Evolutionary conservation across 176 grass and related monocot genomes (phyloP).

Genomic region (Ensete ventricosum): DNA sequence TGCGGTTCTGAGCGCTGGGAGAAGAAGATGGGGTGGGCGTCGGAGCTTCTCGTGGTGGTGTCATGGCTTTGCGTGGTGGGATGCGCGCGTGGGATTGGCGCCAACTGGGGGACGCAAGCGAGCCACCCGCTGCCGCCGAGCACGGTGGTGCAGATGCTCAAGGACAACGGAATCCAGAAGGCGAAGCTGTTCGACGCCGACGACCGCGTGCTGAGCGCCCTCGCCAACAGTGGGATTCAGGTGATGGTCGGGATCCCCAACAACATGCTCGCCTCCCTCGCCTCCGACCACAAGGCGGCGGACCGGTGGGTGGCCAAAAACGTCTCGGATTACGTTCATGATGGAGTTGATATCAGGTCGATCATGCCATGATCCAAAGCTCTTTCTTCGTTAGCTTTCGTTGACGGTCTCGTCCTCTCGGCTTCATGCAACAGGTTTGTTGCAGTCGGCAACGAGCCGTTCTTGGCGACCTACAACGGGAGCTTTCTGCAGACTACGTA

Average conservation of each 20-base stretch:
- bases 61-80: neutral
- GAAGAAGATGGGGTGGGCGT: neutral
- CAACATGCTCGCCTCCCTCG: conserved; percentile 13
- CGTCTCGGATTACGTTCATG: conserved; percentile 5
- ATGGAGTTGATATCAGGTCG: conserved; percentile 20
- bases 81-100: conserved; percentile 2
- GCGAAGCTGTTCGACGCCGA: conserved; percentile 19
- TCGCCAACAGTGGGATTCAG: conserved; percentile 4
- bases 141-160: conserved; percentile 17
- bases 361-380: neutral
- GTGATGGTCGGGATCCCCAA: conserved; percentile 24
- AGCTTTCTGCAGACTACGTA: neutral
- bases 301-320: conserved; percentile 12
- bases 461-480: conserved; percentile 2
- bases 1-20: neutral
- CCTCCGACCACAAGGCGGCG: neutral
- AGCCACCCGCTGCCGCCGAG: conserved; percentile 20
- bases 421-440: conserved; percentile 5
- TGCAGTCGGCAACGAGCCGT: conserved; percentile 16
- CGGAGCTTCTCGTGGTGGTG: neutral
- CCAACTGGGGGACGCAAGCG: conserved; percentile 19
- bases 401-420: too few species aligned
- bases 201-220: neutral
- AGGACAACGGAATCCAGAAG: conserved; percentile 7
- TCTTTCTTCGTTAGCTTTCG: neutral